Conservation (phyloP, 805 yeast genomes). For the Candida cerambycidarum region DNA sequence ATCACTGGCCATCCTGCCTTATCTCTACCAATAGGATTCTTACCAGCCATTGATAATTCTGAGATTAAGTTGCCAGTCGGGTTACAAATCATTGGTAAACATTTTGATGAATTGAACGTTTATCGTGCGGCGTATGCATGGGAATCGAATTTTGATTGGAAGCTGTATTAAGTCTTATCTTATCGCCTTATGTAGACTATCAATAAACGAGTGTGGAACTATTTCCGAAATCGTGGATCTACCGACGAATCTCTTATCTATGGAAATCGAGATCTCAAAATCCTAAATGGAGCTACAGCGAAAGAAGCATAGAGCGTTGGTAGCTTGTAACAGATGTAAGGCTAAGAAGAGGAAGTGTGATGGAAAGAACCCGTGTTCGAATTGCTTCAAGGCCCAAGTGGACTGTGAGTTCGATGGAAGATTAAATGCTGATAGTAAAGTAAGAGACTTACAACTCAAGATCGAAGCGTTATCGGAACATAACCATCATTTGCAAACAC, state of each 20-base stretch:
- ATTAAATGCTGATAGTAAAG: not conserved
- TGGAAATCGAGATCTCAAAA: not conserved
- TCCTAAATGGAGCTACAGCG: not conserved
- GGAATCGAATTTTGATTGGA: constrained; percentile 15
- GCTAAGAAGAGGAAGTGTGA: constrained; percentile 14
- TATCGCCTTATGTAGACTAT: too few species aligned
- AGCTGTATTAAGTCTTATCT: too few species aligned
- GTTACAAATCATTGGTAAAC: constrained; percentile 16
- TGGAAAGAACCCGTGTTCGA: constrained; percentile 8
- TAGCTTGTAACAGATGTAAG: constrained; percentile 15
- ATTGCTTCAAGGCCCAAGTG: constrained; percentile 1
- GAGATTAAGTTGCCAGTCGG: constrained; percentile 15
- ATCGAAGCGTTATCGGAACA: constrained; percentile 5
- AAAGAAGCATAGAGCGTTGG: constrained; percentile 1
- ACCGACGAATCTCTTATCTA: constrained; percentile 1
- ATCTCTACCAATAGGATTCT: constrained; percentile 13
- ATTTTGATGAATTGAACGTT: constrained; percentile 12
- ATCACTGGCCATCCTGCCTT: constrained; percentile 18
- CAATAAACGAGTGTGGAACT: too few species aligned
- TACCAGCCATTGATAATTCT: constrained; percentile 13
- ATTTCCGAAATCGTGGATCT: too few species aligned
- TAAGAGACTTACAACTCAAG: not conserved
- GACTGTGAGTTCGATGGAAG: constrained; percentile 7
- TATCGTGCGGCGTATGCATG: constrained; percentile 16
- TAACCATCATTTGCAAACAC: constrained; percentile 1